Base-by-base conservation (phyloP, 176 grass and related monocot genomes). In the Hordeum vulgare region DNA sequence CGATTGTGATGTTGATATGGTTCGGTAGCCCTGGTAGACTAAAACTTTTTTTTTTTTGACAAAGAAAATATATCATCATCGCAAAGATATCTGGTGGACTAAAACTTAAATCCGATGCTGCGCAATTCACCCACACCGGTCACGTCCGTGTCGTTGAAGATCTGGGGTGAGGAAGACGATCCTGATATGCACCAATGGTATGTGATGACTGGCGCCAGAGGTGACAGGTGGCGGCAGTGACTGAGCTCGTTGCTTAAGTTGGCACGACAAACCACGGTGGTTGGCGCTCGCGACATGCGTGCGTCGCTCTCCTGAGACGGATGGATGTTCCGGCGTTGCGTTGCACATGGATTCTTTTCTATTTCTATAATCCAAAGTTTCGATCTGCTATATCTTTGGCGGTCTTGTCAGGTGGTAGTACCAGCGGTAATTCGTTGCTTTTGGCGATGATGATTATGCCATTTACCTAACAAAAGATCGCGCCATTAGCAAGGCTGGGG, bases 401-500 rank as follows among this genome's bases (percentile, higher is more conserved):
- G 5, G 41, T 73, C 70, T 25, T 24, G 70, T 74, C 71, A 29
- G 70, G 23, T 25, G 14, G 37, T 23, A 11, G 11, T 45, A 45
- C 14, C 8, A n/a, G 73, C 37, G 40, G 21, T 37, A 75, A 58
- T 34, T 14, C 6, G 40, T 39, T 51, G 35, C 76, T 59, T 58
- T 35, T n/a, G n/a, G n/a, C n/a, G 21, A 3, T 54, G 8, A 82
- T 33, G 39, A 87, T 82, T 12, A 82, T 15, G 62, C 71, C 60
- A 20, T 26, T 60, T 58, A 77, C 79, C 85, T 82, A 87, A 87
- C 71, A 82, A 77, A 69, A 42, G 40, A 65, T 70, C 14, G 31
- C 9, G 41, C 45, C n/a, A 77, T 77, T 60, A 70, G 20, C 21
- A 56, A 70, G 2, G 11, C 15, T 14, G 11, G 14, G 10, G 54